phyloP scores from a whole-genome alignment of 2,329 filamentous ascomycete genomes.

The Colletotrichum australisinense region DNA sequence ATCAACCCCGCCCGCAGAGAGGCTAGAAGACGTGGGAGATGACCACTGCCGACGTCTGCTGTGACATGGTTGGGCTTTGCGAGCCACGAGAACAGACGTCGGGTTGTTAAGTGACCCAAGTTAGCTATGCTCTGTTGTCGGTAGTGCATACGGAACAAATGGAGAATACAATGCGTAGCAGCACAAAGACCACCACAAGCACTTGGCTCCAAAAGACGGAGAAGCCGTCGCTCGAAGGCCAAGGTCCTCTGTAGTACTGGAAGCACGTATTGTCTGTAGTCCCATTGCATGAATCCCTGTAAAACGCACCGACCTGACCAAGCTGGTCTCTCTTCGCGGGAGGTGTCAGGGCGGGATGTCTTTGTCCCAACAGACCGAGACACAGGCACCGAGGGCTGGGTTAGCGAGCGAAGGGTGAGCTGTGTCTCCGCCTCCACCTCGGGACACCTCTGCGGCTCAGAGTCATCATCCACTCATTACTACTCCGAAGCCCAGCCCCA shows the following conservation, averaged over 20 bases:
- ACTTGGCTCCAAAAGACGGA: slow-evolving; percentile 9
- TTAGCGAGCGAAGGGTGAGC: background rate
- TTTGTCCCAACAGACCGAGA: slow-evolving; percentile 15
- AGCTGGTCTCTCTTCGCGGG: slow-evolving; percentile 21
- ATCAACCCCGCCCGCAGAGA: slow-evolving; percentile 15
- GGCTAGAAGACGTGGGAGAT: slow-evolving; percentile 3
- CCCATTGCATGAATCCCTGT: slow-evolving; percentile 21
- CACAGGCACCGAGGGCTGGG: background rate
- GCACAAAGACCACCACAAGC: background rate
- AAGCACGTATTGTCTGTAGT: background rate
- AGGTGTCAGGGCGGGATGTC: slow-evolving; percentile 31
- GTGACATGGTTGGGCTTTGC: slow-evolving; percentile 11
- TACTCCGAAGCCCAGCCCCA: background rate
- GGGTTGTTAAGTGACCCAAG: slow-evolving; percentile 5
- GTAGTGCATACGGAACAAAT: slow-evolving; percentile 1
- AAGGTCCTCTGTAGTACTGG: slow-evolving; percentile 2
- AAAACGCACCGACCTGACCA: slow-evolving; percentile 25
- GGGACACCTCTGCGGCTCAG: background rate
- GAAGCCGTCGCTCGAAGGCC: slow-evolving; percentile 5
- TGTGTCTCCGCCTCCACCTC: background rate
- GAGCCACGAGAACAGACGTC: slow-evolving; percentile 24
- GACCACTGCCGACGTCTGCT: background rate
- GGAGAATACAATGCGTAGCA: slow-evolving; percentile 4
- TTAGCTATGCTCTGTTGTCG: background rate
- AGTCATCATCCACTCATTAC: background rate